Base-by-base conservation (phyloP, 2,329 filamentous ascomycete species). In the Proliferodiscus dingleyae region DNA sequence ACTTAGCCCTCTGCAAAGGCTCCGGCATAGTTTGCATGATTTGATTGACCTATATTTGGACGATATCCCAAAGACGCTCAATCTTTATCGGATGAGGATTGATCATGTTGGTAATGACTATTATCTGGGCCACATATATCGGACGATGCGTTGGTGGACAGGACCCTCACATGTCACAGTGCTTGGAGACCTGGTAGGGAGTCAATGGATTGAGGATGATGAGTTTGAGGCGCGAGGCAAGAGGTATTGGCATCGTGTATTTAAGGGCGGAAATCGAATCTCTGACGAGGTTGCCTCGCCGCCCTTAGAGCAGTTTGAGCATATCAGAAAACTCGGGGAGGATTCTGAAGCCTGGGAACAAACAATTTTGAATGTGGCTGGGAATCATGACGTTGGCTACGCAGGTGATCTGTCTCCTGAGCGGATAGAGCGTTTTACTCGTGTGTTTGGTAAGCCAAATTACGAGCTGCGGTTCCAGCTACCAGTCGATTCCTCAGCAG, bases 321-420 rank as follows among this genome's bases (percentile, higher is more conserved):
- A 49, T 43, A 49, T 54, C 11, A 46, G 45, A 42, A 50, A 52
- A 39, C 50, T 68, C 5, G 65, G 66, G 24, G 63, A 65, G 37
- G 72, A 78, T 47, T 65, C 68, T 5, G 66, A 71, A 5, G 65
- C 67, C 2, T 97, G 93, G 93, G 67, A 73, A n/a, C 75, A 72
- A 32, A 78, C 85, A 45, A 74, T 96, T 52, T 89, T 98, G 63
- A 94, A 95, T 56, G 80, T 97, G 21, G 89, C 83, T 0, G 93
- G 93, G 1, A 98, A 98, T 61, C 93, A 98, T 63, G 93, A 98
- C 65, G 83, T 98, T 60, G 93, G 93, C 26, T 98, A 98, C 64
- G 89, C 90, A 0, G 93, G 93, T 3, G 93, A 98, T 65, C 75
- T 97, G 50, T 89, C 85, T 32, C 69, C 75, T n/a, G 74, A 80